A percentile compares a stretch with the other conserved stretches of the same genome.
These are phyloP conservation scores for Microdochium paspali DNA, from an alignment of 2,329 filamentous ascomycete genomes.

Conservation along the genomic window DNA sequence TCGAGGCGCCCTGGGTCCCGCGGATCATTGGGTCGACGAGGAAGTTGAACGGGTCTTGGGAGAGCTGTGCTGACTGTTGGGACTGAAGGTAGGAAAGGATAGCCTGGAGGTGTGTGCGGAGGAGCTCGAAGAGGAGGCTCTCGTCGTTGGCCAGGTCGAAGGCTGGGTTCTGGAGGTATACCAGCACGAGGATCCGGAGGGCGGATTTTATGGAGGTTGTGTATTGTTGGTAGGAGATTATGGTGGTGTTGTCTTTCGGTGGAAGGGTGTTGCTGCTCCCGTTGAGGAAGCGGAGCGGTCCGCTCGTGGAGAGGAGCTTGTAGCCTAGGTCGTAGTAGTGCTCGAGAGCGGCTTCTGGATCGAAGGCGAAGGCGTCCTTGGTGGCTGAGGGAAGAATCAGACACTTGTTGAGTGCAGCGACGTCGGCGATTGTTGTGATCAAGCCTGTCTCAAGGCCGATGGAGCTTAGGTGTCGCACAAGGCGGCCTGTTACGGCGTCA, in stretches of 20 bases:
- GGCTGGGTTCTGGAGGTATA: conserved; percentile 4
- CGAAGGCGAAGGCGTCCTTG: conserved; percentile 1
- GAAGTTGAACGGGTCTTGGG: neutral
- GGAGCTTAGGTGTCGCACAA: conserved; percentile 11
- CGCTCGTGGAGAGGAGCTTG: conserved; percentile 3
- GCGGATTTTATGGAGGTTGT: conserved; percentile 1
- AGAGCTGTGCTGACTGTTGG: neutral
- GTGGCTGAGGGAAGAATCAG: neutral
- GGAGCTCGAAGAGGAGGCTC: neutral
- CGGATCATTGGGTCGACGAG: neutral
- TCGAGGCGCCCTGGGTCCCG: neutral
- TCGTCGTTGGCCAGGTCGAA: conserved; percentile 6
- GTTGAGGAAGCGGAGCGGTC: conserved; percentile 1
- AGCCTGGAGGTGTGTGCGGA: neutral
- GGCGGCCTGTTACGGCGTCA: conserved; percentile 3
- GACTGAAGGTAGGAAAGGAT: neutral
- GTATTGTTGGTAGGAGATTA: neutral
- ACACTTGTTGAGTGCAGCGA: conserved; percentile 13
- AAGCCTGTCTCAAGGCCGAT: conserved; percentile 13
- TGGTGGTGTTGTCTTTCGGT: neutral
- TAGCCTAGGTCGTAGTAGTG: conserved; percentile 5
- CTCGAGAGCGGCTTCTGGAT: conserved; percentile 2
- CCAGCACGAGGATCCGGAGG: conserved; percentile 4
- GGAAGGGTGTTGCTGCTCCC: neutral
- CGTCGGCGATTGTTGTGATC: conserved; percentile 12